These are phyloP conservation scores for Penicillium waksmanii DNA, from an alignment of 495 filamentous ascomycete species.

Conservation along the genomic window DNA sequence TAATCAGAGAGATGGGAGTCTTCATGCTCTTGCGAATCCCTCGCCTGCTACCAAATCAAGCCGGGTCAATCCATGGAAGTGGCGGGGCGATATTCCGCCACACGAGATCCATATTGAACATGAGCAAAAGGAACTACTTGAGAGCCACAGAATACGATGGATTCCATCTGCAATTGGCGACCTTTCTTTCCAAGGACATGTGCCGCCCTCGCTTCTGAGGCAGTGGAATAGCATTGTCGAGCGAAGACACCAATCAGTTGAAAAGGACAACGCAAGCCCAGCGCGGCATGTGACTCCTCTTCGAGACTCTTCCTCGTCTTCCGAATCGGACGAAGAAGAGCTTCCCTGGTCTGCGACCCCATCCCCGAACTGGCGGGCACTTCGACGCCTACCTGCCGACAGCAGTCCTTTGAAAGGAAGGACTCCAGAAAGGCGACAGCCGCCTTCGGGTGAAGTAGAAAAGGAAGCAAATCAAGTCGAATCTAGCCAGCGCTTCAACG, in stretches of 20 bases:
- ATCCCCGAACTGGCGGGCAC: neutral
- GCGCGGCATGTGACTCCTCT: constrained; percentile 1
- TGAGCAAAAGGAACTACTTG: constrained; percentile 63
- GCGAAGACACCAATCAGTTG: constrained; percentile 17
- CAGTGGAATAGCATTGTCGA: constrained; percentile 46
- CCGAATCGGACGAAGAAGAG: neutral
- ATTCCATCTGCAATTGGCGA: constrained; percentile 39
- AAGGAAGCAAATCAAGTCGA: neutral
- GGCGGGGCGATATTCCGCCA: constrained; percentile 43
- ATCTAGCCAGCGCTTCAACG: too few relatives aligned
- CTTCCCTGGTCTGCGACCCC: neutral
- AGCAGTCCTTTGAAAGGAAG: neutral
- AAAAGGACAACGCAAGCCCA: neutral
- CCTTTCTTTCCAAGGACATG: constrained; percentile 32
- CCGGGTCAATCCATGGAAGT: constrained; percentile 36
- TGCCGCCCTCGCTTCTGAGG: constrained; percentile 37
- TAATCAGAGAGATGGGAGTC: neutral
- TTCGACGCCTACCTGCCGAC: neutral
- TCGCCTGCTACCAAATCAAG: neutral
- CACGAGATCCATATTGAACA: constrained; percentile 58
- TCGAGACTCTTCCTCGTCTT: neutral
- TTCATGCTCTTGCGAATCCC: neutral
- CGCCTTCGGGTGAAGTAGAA: neutral
- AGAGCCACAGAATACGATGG: constrained; percentile 48
- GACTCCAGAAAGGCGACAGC: neutral